Percentiles rank a stretch among this genome's conserved stretches.
Evolutionary conservation across 805 yeast species (phyloP).

Genomic region (Ogataea pini): DNA sequence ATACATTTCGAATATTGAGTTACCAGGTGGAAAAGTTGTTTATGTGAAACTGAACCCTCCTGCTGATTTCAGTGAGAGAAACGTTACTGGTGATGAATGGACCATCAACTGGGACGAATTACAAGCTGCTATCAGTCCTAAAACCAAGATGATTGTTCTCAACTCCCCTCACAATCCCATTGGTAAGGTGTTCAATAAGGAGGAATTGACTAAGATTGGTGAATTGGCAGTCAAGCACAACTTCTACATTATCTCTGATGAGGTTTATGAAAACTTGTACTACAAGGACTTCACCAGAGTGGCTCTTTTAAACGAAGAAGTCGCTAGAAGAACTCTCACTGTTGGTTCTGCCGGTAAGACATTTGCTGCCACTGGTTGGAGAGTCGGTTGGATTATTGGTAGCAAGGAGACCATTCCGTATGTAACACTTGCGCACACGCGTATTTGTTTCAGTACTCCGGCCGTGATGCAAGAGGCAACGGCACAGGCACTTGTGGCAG

Average conservation of each 20-base stretch:
- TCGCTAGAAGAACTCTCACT: slow-evolving; percentile 75
- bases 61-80: slow-evolving; percentile 56
- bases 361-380: slow-evolving; percentile 99
- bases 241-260: slow-evolving; percentile 82
- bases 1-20: slow-evolving; percentile 89
- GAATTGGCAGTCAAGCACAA: slow-evolving; percentile 82
- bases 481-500: slow-evolving; percentile 69
- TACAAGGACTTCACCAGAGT: slow-evolving; percentile 77
- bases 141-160: slow-evolving; percentile 82
- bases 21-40: slow-evolving; percentile 89
- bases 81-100: slow-evolving; percentile 86
- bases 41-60: slow-evolving; percentile 90
- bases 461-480: slow-evolving; percentile 93
- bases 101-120: slow-evolving; percentile 75
- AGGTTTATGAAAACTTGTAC: slow-evolving; percentile 90
- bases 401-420: slow-evolving; percentile 77
- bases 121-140: slow-evolving; percentile 65
- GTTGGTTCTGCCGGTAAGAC: slow-evolving; percentile 98
- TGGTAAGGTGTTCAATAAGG: slow-evolving; percentile 81
- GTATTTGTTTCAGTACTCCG: slow-evolving; percentile 90
- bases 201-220: slow-evolving; percentile 77
- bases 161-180: slow-evolving; percentile 97
- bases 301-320: slow-evolving; percentile 78
- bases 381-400: slow-evolving; percentile 95
- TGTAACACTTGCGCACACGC: slow-evolving; percentile 86